Conservation (phyloP, 768 basidiomycete species). For the Crepidotus variabilis region DNA sequence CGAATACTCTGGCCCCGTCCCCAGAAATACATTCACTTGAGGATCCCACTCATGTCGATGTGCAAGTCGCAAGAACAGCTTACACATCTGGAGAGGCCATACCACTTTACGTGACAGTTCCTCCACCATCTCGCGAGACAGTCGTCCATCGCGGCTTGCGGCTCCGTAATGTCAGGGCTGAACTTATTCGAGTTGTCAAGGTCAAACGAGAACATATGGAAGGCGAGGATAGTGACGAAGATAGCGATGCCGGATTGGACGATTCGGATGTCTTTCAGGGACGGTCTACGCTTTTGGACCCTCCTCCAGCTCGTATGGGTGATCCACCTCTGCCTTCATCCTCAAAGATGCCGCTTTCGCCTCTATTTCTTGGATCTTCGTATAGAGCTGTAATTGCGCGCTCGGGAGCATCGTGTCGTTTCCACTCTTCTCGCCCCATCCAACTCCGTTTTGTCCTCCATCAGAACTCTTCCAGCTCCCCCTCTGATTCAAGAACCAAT, state of each 20-base stretch:
- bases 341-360: slow-evolving; percentile 37
- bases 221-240: slow-evolving; percentile 31
- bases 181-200: slow-evolving; percentile 67
- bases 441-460: slow-evolving; percentile 81
- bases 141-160: slow-evolving; percentile 69
- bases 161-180: slow-evolving; percentile 76
- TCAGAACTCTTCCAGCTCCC: slow-evolving; percentile 45
- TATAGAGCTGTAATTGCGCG: slow-evolving; percentile 64
- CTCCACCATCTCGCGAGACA: slow-evolving; percentile 64
- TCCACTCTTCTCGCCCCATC: slow-evolving; percentile 73
- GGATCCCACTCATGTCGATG: slow-evolving; percentile 63
- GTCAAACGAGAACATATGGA: slow-evolving; percentile 44
- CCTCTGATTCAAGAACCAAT: slow-evolving; percentile 45
- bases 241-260: slow-evolving; percentile 22
- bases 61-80: slow-evolving; percentile 67
- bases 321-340: slow-evolving; percentile 31
- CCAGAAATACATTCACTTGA: slow-evolving; percentile 58
- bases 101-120: slow-evolving; percentile 77
- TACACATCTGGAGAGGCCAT: slow-evolving; percentile 74
- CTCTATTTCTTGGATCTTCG: slow-evolving; percentile 35
- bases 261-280: slow-evolving; percentile 29
- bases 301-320: slow-evolving; percentile 5
- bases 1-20: slow-evolving; percentile 47
- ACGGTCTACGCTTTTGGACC: slow-evolving; percentile 13
- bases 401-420: slow-evolving; percentile 90